These are phyloP conservation scores for Scheffersomyces stipitis DNA, from an alignment of 805 yeast species.

Conservation along the genomic window DNA sequence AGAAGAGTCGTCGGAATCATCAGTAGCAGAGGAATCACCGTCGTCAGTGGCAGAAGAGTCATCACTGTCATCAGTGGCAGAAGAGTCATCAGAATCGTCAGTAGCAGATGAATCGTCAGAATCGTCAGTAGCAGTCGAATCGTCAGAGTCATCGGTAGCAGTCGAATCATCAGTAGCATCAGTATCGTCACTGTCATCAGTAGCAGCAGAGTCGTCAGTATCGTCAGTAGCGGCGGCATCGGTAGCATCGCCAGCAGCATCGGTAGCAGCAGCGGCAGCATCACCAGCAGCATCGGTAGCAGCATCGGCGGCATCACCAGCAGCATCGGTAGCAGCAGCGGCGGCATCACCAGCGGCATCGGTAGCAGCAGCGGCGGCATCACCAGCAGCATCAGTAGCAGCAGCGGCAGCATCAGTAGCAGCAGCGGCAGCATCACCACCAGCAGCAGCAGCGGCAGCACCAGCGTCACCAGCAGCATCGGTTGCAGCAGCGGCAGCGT, in stretches of 20 bases:
- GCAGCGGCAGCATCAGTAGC: no score
- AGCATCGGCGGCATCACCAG: slow-evolving; percentile 2
- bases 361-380: slow-evolving; percentile 12
- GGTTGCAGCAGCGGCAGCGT: slow-evolving; percentile 4
- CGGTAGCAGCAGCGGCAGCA: slow-evolving; percentile 11
- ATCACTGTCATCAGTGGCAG: slow-evolving; percentile 6
- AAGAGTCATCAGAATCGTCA: slow-evolving; percentile 4
- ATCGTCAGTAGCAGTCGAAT: slow-evolving; percentile 5
- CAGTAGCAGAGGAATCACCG: slow-evolving; percentile 2
- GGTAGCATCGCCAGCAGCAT: slow-evolving; percentile 9
- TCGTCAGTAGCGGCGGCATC: slow-evolving; percentile 16
- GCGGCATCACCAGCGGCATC: slow-evolving; percentile 7
- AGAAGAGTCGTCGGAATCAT: neutral
- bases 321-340: slow-evolving; percentile 1
- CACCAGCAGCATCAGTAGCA: no score
- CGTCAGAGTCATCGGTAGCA: slow-evolving; percentile 5
- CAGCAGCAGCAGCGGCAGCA: slow-evolving; percentile 4
- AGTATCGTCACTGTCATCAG: slow-evolving; percentile 6
- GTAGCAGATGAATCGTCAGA: slow-evolving; percentile 4
- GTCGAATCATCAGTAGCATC: slow-evolving; percentile 2
- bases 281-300: slow-evolving; percentile 25
- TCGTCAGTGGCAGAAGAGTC: slow-evolving; percentile 5
- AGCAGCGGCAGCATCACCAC: slow-evolving; percentile 1
- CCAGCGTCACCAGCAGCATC: slow-evolving; percentile 1
- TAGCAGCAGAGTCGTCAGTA: slow-evolving; percentile 17